Base-by-base conservation (phyloP, 192 early-diverging fungal genomes). In the Coemansia sp. region DNA sequence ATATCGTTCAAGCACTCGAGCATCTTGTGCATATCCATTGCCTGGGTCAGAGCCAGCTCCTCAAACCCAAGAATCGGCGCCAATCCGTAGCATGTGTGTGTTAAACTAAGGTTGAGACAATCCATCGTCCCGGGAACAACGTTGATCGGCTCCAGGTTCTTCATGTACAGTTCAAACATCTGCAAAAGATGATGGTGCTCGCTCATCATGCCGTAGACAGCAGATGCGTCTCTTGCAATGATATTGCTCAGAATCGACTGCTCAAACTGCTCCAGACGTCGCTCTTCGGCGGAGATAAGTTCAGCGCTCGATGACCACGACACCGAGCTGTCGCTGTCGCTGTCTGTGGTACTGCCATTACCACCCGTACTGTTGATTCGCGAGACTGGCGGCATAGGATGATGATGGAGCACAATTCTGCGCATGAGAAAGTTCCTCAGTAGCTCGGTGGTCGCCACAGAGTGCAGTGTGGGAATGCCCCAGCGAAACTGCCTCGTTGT, bases 191-290 rank as follows among this genome's bases (percentile, higher is more conserved):
- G 62, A 37, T 79, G 75, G 2, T 62, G 69, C 38, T 79, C 75
- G 38, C 62, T 68, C 75, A 79, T 79, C 69, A 79, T 79, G 11
- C 75, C 75, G 31, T 79, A 79, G 29, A 79, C 75, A 2, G 75
- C 62, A 47, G 75, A 73, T 19, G 75, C 70, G 45, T 79, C 70
- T 38, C 62, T 59, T 19, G 59, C 61, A 25, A 79, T 69, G 31
- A 79, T 62, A 7, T 42, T 64, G 47, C 70, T 56, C n/a, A 79
- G 52, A 2, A 79, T 64, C 28, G 55, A 34, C 40, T 73, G 62
- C 57, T 79, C 75, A 36, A 68, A 53, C 55, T 68, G 59, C 56
- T 73, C 70, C 56, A 79, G 52, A 6, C 63, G 65, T 23, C 62
- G 47, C 61, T 73, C 75, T 30, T 69, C 66, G n/a, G 53, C 62